These are phyloP conservation scores for Smittium mucronatum DNA, from an alignment of 371 early-diverging fungal genomes.

Conservation along the genomic window DNA sequence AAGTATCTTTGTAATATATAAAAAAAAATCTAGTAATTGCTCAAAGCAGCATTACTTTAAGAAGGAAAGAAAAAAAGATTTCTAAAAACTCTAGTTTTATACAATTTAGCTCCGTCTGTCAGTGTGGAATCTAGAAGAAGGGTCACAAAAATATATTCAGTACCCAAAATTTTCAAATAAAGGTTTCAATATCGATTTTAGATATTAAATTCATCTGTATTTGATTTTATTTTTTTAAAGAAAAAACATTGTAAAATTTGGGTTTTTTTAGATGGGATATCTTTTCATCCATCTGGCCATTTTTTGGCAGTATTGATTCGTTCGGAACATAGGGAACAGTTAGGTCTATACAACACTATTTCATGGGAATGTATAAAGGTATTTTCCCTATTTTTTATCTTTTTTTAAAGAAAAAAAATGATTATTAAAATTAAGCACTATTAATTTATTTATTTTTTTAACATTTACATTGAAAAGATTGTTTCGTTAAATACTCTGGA, in stretches of 20 bases:
- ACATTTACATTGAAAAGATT: too few species aligned
- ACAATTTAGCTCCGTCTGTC: slow-evolving; percentile 42
- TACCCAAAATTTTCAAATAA: slow-evolving; percentile 45
- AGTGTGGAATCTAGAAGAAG: slow-evolving; percentile 46
- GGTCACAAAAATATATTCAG: slow-evolving; percentile 40
- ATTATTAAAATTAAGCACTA: neutral
- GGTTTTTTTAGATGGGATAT: slow-evolving; percentile 31
- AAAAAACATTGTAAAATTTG: neutral
- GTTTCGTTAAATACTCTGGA: slow-evolving; percentile 56
- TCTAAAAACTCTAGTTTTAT: neutral
- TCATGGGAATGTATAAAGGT: slow-evolving; percentile 32
- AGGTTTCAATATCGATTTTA: slow-evolving; percentile 21
- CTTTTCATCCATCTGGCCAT: slow-evolving; percentile 46
- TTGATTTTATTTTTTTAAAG: neutral
- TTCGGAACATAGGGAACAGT: slow-evolving; percentile 49
- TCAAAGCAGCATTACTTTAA: too few species aligned
- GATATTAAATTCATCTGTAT: neutral
- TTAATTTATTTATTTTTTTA: slow-evolving; percentile 2
- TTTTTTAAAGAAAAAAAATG: neutral
- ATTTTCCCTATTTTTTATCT: neutral
- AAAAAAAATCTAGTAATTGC: too few species aligned
- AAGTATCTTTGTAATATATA: neutral
- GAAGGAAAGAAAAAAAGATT: too few species aligned
- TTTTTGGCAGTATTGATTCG: slow-evolving; percentile 52
- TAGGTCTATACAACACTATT: slow-evolving; percentile 51